A percentile compares a stretch with the other conserved stretches of the same genome.
Conservation (phyloP, 352 stramenopile genomes). For the Globisporangium mamillatum region DNA sequence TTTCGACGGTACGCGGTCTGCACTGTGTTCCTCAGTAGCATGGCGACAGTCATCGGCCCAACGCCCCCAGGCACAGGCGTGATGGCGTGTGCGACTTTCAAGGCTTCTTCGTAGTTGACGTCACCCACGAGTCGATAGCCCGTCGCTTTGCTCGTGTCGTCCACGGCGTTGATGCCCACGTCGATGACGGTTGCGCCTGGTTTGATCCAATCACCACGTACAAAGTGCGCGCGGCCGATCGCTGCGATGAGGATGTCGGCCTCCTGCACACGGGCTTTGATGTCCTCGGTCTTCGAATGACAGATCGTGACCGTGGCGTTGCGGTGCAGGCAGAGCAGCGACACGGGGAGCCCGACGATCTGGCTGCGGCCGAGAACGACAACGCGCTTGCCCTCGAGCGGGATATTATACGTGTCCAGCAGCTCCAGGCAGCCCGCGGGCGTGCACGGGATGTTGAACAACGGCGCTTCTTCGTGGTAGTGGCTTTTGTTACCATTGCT, state of each 20-base stretch:
- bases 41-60: constrained; percentile 98
- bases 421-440: constrained; percentile 96
- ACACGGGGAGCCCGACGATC: constrained; percentile 97
- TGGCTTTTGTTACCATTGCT: not conserved
- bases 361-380: constrained; percentile 97
- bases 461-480: constrained; percentile 31
- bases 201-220: constrained; percentile 97
- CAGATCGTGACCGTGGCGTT: constrained; percentile 98
- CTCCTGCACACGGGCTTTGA: constrained; percentile 63
- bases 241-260: constrained; percentile 98
- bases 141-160: constrained; percentile 70
- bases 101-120: constrained; percentile 91
- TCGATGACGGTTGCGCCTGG: constrained; percentile 96
- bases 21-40: constrained; percentile 88
- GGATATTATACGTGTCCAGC: constrained; percentile 86
- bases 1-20: constrained; percentile 41
- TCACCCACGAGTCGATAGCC: constrained; percentile 97
- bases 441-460: constrained; percentile 94
- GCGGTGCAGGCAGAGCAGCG: constrained; percentile 92
- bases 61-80: constrained; percentile 96
- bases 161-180: constrained; percentile 98
- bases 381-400: constrained; percentile 93
- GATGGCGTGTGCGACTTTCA: constrained; percentile 89
- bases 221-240: constrained; percentile 91
- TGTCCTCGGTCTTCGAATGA: constrained; percentile 93